Conservation (phyloP, 345 rosid genomes). For the Populus davidiana region DNA sequence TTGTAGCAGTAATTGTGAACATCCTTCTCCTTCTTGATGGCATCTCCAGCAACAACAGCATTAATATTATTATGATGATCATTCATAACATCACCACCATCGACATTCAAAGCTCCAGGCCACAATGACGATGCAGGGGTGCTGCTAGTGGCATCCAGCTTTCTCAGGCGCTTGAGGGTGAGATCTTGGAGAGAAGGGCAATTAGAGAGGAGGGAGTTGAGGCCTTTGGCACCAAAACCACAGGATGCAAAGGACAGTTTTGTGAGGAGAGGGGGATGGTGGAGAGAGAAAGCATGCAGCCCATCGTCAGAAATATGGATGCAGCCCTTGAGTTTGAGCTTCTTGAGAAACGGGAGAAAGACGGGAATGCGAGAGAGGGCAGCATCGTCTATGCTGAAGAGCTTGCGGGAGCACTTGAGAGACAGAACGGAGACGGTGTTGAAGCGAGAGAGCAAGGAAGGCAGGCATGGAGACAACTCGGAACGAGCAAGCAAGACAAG, state of each 20-base stretch:
- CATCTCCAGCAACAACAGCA: no score
- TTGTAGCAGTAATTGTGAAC: no score
- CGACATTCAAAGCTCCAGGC: not conserved
- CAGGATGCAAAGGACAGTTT: constrained; percentile 40
- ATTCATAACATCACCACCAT: not conserved
- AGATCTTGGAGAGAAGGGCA: constrained; percentile 41
- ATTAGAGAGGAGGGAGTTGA: constrained; percentile 32
- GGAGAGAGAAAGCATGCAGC: constrained; percentile 27
- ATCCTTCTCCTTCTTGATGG: no score
- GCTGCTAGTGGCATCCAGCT: constrained; percentile 33
- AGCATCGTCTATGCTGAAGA: constrained; percentile 30
- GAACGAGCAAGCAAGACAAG: constrained; percentile 26
- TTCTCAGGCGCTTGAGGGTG: constrained; percentile 44
- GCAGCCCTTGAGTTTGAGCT: constrained; percentile 47
- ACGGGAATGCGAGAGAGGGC: constrained; percentile 24
- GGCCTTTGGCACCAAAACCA: constrained; percentile 32
- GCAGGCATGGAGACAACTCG: constrained; percentile 28
- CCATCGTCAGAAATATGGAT: constrained; percentile 36
- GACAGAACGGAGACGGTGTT: constrained; percentile 36
- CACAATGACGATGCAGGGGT: constrained; percentile 14
- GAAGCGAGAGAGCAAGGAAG: constrained; percentile 39
- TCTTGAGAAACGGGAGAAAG: constrained; percentile 27
- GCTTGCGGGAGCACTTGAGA: constrained; percentile 48
- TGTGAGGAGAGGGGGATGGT: constrained; percentile 23
- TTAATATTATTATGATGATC: no score